Base-by-base conservation (phyloP, 2,329 filamentous ascomycete species). In the Hirsutella thompsonii region DNA sequence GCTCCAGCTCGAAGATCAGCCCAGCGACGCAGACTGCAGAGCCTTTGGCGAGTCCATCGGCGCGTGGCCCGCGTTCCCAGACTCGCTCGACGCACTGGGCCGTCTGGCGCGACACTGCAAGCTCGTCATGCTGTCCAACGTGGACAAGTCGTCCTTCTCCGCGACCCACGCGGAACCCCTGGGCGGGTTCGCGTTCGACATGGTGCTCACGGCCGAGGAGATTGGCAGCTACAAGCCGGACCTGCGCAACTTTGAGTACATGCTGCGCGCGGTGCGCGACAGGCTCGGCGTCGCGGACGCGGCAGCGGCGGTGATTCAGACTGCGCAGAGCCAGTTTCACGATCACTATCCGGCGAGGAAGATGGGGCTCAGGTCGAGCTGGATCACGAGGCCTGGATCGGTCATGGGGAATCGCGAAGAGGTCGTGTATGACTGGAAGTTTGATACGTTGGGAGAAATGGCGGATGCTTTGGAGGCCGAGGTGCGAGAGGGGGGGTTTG, bases 151-250 rank as follows among this genome's bases (percentile, higher is more conserved):
- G 5, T 53, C 49, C 2, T 57, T 57, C 40, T 38, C 40, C 36
- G 42, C 44, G 21, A 57, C 54, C 44, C 55, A 50, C 13, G 43
- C 16, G 40, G 46, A 46, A 16, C 57, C 56, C 20, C 59, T 85
- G 11, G 54, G 62, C 16, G 70, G 68, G 0, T 66, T 73, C 3
- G 38, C 37, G 8, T 69, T 86, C 51, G 79, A 83, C 49, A 68
- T 70, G 11, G 64, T 83, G 20, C 76, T 81, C 57, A 85, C 81
- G 2, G 83, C 83, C 2, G 66, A 87, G 58, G 73, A 82, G 36
- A 75, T 87, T 40, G 81, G 83, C 1, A 69, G 65, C 6, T 88
- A 87, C 57, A 88, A 88, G 62, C 83, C 83, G 0, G 62, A 72
- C 45, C 54, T 60, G 30, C 55, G 55, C 21, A 86, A 85, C 51